These are phyloP conservation scores for Chlamydomonas asymmetrica DNA, from an alignment of 139 green algal species.

Conservation along the genomic window DNA sequence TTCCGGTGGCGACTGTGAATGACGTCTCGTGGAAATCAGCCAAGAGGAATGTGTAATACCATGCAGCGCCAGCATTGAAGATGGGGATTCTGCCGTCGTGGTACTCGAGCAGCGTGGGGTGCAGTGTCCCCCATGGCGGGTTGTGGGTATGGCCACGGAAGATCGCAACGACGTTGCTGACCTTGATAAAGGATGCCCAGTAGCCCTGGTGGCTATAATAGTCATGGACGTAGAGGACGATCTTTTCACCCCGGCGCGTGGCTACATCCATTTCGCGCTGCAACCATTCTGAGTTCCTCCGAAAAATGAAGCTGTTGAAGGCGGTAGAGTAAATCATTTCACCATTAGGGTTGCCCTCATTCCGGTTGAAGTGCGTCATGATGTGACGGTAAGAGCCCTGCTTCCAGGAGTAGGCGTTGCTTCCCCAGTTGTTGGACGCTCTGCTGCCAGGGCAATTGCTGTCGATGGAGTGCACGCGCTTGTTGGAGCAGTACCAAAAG, in stretches of 20 bases:
- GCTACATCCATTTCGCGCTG: neutral
- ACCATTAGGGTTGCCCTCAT: too few relatives aligned
- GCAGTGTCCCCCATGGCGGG: neutral
- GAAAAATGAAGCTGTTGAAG: too few relatives aligned
- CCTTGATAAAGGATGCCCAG: too few relatives aligned
- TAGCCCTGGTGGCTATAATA: too few relatives aligned
- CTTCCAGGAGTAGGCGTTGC: neutral
- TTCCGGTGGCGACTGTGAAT: neutral
- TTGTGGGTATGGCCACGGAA: neutral
- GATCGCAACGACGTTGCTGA: neutral
- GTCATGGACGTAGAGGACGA: neutral
- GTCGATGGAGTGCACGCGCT: neutral
- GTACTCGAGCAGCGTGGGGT: neutral
- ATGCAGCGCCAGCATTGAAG: neutral
- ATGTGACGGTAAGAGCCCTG: neutral
- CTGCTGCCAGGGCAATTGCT: neutral
- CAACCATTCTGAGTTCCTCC: too few relatives aligned
- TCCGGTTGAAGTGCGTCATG: neutral
- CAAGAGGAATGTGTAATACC: neutral
- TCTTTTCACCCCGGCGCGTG: neutral
- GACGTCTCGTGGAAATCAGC: neutral
- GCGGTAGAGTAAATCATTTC: too few relatives aligned
- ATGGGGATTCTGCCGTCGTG: neutral
- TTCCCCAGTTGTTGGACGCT: neutral
- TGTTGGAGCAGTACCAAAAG: neutral